These are phyloP conservation scores for Phyllosticta citrichinensis DNA, from an alignment of 2,329 filamentous ascomycete genomes.

Conservation along the genomic window DNA sequence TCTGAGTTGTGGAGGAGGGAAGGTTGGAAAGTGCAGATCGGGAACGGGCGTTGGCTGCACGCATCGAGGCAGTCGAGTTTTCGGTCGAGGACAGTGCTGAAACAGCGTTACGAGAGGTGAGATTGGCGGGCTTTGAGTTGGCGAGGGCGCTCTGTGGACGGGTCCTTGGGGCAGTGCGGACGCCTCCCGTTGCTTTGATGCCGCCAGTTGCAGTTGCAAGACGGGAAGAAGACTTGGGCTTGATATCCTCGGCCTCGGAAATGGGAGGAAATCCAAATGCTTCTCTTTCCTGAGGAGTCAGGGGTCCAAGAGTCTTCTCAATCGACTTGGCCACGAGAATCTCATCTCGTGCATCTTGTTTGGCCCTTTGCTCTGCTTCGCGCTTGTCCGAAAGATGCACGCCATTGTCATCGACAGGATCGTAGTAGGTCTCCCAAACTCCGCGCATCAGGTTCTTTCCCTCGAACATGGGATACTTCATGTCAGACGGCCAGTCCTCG, in stretches of 20 bases:
- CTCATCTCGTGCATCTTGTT: conserved; percentile 46
- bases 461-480: conserved; percentile 41
- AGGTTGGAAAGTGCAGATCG: conserved; percentile 27
- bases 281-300: conserved; percentile 35
- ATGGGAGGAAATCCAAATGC: conserved; percentile 33
- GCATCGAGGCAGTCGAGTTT: background rate
- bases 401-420: conserved; percentile 57
- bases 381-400: conserved; percentile 53
- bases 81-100: conserved; percentile 26
- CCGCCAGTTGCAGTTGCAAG: conserved; percentile 13
- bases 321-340: conserved; percentile 58
- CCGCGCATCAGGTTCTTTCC: conserved; percentile 45
- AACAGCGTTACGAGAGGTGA: conserved; percentile 43
- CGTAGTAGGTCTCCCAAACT: conserved; percentile 40
- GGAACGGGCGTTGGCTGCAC: background rate
- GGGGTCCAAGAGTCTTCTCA: conserved; percentile 43
- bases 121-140: conserved; percentile 31
- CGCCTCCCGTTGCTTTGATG: conserved; percentile 16
- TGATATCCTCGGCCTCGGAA: conserved; percentile 14
- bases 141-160: background rate
- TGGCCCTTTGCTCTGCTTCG: conserved; percentile 35
- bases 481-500: conserved; percentile 53
- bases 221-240: conserved; percentile 14
- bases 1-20: conserved; percentile 30
- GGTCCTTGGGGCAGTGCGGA: conserved; percentile 16